Evolutionary conservation across 2,329 filamentous ascomycete genomes (phyloP).

Genomic region (Byssothecium circinans): DNA sequence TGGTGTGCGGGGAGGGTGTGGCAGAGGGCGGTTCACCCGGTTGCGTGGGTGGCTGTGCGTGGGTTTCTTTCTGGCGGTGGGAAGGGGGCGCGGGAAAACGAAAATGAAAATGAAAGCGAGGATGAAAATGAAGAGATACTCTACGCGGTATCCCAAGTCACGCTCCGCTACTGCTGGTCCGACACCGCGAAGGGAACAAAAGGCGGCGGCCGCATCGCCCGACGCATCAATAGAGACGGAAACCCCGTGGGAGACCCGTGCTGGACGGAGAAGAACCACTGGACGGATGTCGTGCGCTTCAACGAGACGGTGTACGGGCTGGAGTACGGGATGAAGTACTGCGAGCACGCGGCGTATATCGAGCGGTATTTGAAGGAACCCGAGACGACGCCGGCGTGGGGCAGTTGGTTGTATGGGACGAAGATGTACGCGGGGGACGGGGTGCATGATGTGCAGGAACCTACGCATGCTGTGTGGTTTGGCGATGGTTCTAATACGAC

Average conservation of each 20-base stretch:
- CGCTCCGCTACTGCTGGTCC: constrained; percentile 16
- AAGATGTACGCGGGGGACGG: constrained; percentile 14
- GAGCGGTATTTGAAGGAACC: constrained; percentile 15
- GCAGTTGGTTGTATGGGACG: constrained; percentile 15
- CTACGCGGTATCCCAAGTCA: constrained; percentile 17
- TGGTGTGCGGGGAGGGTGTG: constrained; percentile 17
- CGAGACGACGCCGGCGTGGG: constrained; percentile 15
- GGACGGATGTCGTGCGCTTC: constrained; percentile 14
- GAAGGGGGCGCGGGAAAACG: too few species aligned
- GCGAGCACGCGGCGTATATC: constrained; percentile 14
- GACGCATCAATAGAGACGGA: constrained; percentile 10
- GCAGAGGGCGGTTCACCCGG: constrained; percentile 16
- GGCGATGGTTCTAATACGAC: neutral
- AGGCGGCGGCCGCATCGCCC: constrained; percentile 13
- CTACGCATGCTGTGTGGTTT: constrained; percentile 17
- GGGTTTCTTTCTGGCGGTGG: too few species aligned
- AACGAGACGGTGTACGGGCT: constrained; percentile 16
- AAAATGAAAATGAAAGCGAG: too few species aligned
- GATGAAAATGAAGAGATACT: constrained; percentile 2
- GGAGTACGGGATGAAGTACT: constrained; percentile 15
- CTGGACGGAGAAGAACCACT: constrained; percentile 15
- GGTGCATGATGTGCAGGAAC: constrained; percentile 15
- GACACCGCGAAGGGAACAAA: constrained; percentile 16
- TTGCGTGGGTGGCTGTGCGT: constrained; percentile 10
- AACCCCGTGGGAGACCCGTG: constrained; percentile 13